Evolutionary conservation across 169 alveolate genomes (phyloP).

Genomic region (Amoebophrya sp.): DNA sequence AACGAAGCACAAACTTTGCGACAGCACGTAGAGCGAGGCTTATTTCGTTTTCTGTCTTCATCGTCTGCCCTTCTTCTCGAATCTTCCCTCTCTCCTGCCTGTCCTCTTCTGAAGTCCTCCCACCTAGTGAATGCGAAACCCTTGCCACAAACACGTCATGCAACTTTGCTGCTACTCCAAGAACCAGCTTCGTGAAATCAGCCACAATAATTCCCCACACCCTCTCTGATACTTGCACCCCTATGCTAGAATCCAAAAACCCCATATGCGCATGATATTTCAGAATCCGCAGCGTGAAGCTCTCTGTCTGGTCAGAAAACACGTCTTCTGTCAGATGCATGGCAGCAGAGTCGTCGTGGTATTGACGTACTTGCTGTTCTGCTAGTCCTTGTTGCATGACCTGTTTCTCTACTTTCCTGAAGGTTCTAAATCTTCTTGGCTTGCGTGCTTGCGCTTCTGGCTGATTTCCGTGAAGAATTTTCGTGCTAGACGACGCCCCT

Average conservation of each 20-base stretch:
- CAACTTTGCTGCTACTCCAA: neutral
- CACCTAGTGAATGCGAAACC: too few species aligned
- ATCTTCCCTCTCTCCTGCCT: too few species aligned
- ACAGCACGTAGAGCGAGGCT: neutral
- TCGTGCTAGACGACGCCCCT: too few species aligned
- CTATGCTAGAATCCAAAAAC: neutral
- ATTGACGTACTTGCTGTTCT: too few species aligned
- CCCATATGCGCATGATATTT: neutral
- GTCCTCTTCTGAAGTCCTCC: too few species aligned
- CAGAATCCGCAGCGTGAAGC: neutral
- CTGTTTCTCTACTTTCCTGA: too few species aligned
- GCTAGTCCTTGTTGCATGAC: too few species aligned
- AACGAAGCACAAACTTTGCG: neutral
- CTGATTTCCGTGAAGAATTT: too few species aligned
- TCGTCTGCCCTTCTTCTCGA: neutral
- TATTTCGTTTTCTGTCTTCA: neutral
- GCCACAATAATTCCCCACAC: neutral
- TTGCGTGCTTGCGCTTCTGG: too few species aligned
- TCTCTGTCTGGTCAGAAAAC: neutral
- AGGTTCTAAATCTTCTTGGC: too few species aligned
- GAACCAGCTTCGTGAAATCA: neutral
- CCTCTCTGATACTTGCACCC: neutral
- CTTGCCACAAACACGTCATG: neutral
- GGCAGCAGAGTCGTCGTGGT: too few species aligned
- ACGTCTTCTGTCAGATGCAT: too few species aligned